Percentiles rank a stretch among this genome's conserved stretches.
phyloP scores from a whole-genome alignment of 208 protist genomes.

The Trypanosoma melophagium region DNA sequence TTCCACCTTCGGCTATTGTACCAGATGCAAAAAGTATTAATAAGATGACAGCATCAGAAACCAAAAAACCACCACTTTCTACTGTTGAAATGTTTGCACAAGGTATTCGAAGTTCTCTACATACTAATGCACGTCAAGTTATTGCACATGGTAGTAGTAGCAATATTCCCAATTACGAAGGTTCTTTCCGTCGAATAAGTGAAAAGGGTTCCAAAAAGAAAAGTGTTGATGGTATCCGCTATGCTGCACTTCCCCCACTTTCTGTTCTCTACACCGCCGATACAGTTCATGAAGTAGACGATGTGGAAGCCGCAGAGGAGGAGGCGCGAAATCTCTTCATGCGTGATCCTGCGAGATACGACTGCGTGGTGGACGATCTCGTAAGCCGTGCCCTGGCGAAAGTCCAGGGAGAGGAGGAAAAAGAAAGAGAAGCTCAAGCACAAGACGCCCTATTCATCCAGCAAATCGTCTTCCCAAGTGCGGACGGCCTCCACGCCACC shows the following conservation, averaged over 20 bases:
- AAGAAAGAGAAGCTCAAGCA: not conserved
- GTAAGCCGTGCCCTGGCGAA: constrained; percentile 35
- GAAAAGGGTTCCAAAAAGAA: not conserved
- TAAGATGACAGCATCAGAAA: too few relatives aligned
- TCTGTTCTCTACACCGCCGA: constrained; percentile 16
- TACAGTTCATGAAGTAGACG: constrained; percentile 26
- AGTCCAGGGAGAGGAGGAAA: constrained; percentile 23
- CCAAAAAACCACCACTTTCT: not conserved
- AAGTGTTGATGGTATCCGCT: not conserved
- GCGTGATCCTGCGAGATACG: constrained; percentile 74
- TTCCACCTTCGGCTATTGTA: too few relatives aligned
- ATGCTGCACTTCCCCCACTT: constrained; percentile 4
- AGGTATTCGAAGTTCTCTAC: constrained; percentile 5
- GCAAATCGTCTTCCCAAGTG: too few relatives aligned
- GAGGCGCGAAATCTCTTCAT: constrained; percentile 74
- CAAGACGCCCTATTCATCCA: not conserved
- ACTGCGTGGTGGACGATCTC: constrained; percentile 80
- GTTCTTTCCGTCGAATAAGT: not conserved
- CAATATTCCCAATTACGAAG: not conserved
- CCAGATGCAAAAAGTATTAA: too few relatives aligned
- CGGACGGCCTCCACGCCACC: too few relatives aligned
- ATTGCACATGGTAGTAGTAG: not conserved
- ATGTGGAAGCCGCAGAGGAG: constrained; percentile 62
- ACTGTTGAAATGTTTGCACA: not conserved
- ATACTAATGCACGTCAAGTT: constrained; percentile 7